Evolutionary conservation across 805 yeast species (phyloP).

Genomic region (Barnettozyma populi): DNA sequence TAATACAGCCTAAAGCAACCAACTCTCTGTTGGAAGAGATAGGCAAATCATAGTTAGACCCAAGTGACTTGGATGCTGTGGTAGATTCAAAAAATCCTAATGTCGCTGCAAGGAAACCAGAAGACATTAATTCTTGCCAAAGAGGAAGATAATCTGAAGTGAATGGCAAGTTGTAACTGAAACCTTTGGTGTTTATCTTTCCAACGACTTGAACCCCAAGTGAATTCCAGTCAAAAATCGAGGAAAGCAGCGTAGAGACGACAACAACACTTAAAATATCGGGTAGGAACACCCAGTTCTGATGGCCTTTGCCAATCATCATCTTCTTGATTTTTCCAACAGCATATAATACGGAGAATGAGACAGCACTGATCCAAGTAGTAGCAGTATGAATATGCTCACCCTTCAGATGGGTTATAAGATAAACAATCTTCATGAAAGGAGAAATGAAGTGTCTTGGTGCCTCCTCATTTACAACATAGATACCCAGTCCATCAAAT

Average conservation of each 20-base stretch:
- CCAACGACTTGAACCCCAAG: slow-evolving; percentile 70
- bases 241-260: slow-evolving; percentile 48
- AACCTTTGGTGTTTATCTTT: slow-evolving; percentile 44
- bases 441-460: slow-evolving; percentile 64
- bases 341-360: slow-evolving; percentile 41
- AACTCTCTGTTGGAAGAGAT: slow-evolving; percentile 85
- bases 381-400: slow-evolving; percentile 52
- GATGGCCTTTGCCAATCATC: slow-evolving; percentile 25
- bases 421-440: slow-evolving; percentile 57
- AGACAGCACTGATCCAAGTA: slow-evolving; percentile 47
- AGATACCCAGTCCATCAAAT: slow-evolving; percentile 68
- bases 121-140: slow-evolving; percentile 52
- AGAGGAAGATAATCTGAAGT: slow-evolving; percentile 38
- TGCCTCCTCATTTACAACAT: slow-evolving; percentile 37
- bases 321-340: slow-evolving; percentile 39
- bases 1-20: slow-evolving; percentile 81
- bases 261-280: slow-evolving; percentile 75
- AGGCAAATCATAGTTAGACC: slow-evolving; percentile 62
- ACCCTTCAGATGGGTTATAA: slow-evolving; percentile 38
- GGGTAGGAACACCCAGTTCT: slow-evolving; percentile 62
- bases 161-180: slow-evolving; percentile 57
- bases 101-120: slow-evolving; percentile 74
- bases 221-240: slow-evolving; percentile 44
- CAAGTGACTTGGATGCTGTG: slow-evolving; percentile 84
- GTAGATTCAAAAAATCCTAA: slow-evolving; percentile 91